Base-by-base conservation (phyloP, 306 rosid species). In the Vachellia pachyceras region DNA sequence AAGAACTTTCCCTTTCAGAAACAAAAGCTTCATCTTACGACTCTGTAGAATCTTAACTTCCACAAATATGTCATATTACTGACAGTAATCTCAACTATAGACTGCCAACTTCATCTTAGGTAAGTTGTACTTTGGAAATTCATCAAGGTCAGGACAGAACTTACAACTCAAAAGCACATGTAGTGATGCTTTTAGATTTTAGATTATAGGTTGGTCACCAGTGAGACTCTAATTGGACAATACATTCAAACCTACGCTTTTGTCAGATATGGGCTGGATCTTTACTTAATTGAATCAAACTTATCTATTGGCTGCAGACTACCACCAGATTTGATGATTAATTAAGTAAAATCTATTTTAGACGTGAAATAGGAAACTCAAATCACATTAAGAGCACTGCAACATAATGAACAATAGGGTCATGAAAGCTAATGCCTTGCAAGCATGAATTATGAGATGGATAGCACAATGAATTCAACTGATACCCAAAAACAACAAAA, bases 341-440 rank as follows among this genome's bases (percentile, higher is more conserved):
- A 55, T 58, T 8, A 77, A 68, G 44, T 46, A 77, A 57, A 73
- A 52, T 63, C 11, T 63, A 44, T 61, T 69, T 47, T 74, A 69
- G 55, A 78, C 75, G 72, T 68, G 60, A 45, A 29, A 63, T 15
- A 5, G 4, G 22, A 61, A 12, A 76, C 67, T 45, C 66, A 61
- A 22, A 68, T 77, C 6, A 74, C 72, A 60, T 78, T 22, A 73
- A 60, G 35, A 78, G 70, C 49, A 57, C 14, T 5, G 50, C 83
- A 79, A 61, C 33, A 69, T 42, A 23, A 69, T 69, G 39, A 60
- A 52, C 33, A 42, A 76, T 8, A 9, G 7, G 36, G 58, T 44
- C 72, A 41, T 15, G 33, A 33, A 20, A 60, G 49, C 23, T 22
- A 57, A 42, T 15, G 17, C 45, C 10, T 29, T 14, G 67, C 33